Evolutionary conservation across 306 rosid genomes (phyloP), one percentile per base, ranked within the genome.

Genomic region (Clitoria ternatea): DNA sequence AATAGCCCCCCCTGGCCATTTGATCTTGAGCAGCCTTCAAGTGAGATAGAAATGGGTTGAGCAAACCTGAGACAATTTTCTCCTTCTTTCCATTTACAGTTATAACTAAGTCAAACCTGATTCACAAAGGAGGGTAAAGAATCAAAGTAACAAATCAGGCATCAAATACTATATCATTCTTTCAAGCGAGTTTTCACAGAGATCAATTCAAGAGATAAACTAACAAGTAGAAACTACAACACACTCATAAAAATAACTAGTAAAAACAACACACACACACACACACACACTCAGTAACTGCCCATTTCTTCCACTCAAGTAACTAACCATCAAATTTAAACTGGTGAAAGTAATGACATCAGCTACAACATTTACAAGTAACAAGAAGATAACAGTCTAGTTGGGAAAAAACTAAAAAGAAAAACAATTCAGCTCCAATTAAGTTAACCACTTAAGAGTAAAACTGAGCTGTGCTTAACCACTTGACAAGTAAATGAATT

Each of bases 1-100:
- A 90, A 83, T 93, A 93, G 24, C 94, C 98, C 36, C 98, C 98
- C 70, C 82, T 88, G 22, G 82, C 89, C 86, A 93, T 83, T 83
- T 93, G 98, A 74, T 93, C 96, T 77, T 85, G 91, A 15, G 97
- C 98, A 79, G 83, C 76, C 87, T 84, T 93, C 88, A 93, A 84
- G 84, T 90, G 98, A 55, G 90, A 84, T 66, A 90, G 91, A 82
- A 93, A 93, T 22, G 98, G 98, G 17, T 70, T 77, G 62, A 93
- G 66, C 80, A 93, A 90, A 62, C 98, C 97, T 0, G 98, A 85
- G 33, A 89, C 97, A 61, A 93, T 80, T 70, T 90, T 93, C 85
- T 93, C 97, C 69, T 70, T 86, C 89, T 82, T 93, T 63, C 97
- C 97, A 81, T 88, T 85, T 49, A 84, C 88, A 61, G 80, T 88